phyloP scores from a whole-genome alignment of 2,329 filamentous ascomycete genomes.

The Lojkania enalia region DNA sequence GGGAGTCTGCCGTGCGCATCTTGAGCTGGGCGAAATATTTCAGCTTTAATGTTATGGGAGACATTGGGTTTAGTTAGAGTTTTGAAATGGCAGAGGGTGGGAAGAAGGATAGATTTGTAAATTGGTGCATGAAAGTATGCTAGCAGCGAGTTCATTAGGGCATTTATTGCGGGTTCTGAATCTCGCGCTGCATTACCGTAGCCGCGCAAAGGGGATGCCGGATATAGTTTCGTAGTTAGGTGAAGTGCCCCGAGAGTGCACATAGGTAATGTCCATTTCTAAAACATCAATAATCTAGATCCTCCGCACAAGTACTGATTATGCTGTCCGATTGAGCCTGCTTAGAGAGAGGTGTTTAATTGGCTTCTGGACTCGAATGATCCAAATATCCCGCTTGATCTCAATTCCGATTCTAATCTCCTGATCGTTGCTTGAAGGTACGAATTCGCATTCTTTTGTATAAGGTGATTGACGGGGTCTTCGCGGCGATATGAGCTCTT shows the following conservation, averaged over 20 bases:
- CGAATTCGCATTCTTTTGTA: background rate
- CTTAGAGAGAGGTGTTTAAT: slow-evolving; percentile 34
- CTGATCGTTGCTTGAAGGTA: slow-evolving; percentile 39
- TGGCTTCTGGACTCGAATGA: slow-evolving; percentile 27
- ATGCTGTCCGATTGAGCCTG: slow-evolving; percentile 26
- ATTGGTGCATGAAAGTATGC: slow-evolving; percentile 30
- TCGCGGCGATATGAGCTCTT: slow-evolving; percentile 33
- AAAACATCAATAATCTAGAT: no score
- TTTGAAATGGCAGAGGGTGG: slow-evolving; percentile 44
- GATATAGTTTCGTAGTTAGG: no score
- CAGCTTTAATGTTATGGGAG: slow-evolving; percentile 56
- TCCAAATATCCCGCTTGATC: slow-evolving; percentile 22
- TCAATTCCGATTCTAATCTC: slow-evolving; percentile 33
- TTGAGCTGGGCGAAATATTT: slow-evolving; percentile 46
- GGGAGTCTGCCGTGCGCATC: slow-evolving; percentile 26
- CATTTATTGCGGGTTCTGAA: slow-evolving; percentile 29
- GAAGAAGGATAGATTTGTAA: slow-evolving; percentile 32
- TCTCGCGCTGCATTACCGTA: no score
- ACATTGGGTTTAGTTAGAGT: slow-evolving; percentile 48
- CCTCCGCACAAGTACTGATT: no score
- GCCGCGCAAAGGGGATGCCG: no score
- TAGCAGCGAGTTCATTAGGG: slow-evolving; percentile 20
- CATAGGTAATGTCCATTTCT: no score
- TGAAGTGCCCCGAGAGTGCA: no score
- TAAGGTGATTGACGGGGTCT: slow-evolving; percentile 1